Conservation (phyloP, 192 early-diverging fungal genomes). For the Coemansia reversa region DNA sequence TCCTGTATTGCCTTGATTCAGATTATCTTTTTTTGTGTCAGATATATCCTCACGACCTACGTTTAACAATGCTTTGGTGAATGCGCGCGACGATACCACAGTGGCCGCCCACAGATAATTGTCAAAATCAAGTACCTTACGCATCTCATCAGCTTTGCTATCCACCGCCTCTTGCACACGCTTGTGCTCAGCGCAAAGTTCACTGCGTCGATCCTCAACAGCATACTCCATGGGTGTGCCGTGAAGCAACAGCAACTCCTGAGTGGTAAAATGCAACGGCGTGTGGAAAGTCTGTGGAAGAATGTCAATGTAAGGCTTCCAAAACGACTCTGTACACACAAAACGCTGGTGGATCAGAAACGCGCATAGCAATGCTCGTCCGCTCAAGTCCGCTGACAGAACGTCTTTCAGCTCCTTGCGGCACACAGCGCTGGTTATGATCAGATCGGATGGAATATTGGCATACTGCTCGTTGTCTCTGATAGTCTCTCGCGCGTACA, state of each 20-base stretch:
- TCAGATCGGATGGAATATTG: slow-evolving; percentile 55
- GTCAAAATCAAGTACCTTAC: slow-evolving; percentile 47
- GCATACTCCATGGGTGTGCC: slow-evolving; percentile 59
- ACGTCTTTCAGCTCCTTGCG: slow-evolving; percentile 24
- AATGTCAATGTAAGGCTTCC: slow-evolving; percentile 62
- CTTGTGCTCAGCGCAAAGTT: slow-evolving; percentile 36
- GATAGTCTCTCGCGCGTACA: slow-evolving; percentile 49
- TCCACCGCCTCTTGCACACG: slow-evolving; percentile 25
- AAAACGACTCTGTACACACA: slow-evolving; percentile 48
- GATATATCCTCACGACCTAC: slow-evolving; percentile 4
- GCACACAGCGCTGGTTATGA: slow-evolving; percentile 55
- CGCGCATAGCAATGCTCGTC: slow-evolving; percentile 50
- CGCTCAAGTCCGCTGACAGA: slow-evolving; percentile 11
- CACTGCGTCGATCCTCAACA: slow-evolving; percentile 41
- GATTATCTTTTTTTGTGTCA: not conserved
- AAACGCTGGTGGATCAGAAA: slow-evolving; percentile 58
- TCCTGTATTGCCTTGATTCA: slow-evolving; percentile 14
- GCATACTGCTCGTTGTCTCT: slow-evolving; percentile 49
- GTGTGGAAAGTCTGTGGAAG: slow-evolving; percentile 58
- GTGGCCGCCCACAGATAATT: slow-evolving; percentile 62
- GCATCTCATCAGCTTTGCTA: slow-evolving; percentile 6
- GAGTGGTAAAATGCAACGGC: slow-evolving; percentile 53
- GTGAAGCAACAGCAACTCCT: slow-evolving; percentile 51
- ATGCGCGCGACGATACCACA: slow-evolving; percentile 59
- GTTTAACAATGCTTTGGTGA: slow-evolving; percentile 58